phyloP scores from a whole-genome alignment of 352 stramenopile genomes.

The Elongisporangium prolatum region DNA sequence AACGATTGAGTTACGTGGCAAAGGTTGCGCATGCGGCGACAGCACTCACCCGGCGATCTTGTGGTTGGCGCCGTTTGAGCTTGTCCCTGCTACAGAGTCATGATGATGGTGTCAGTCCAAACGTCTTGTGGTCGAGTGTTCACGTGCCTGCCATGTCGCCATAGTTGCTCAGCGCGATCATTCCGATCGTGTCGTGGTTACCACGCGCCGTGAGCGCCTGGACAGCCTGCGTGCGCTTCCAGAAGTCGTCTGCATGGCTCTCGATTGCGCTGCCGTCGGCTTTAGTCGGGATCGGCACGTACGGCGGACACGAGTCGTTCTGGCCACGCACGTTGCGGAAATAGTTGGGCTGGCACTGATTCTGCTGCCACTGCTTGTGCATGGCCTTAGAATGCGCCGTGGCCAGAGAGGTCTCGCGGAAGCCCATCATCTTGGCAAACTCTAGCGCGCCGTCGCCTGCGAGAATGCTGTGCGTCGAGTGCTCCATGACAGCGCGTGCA shows the following conservation, averaged over 20 bases:
- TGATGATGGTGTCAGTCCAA: not conserved
- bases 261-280: not conserved
- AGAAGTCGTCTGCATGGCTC: not conserved
- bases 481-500: constrained; percentile 82
- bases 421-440: constrained; percentile 91
- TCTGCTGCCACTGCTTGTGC: constrained; percentile 47
- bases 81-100: constrained; percentile 57
- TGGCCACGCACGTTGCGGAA: constrained; percentile 71
- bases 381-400: constrained; percentile 56
- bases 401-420: constrained; percentile 65
- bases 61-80: constrained; percentile 87
- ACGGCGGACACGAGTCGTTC: constrained; percentile 77
- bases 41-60: constrained; percentile 64
- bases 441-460: constrained; percentile 76
- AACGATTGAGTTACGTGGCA: not conserved
- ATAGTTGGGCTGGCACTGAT: constrained; percentile 89
- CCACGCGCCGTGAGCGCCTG: constrained; percentile 36
- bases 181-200: constrained; percentile 92
- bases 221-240: not conserved
- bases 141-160: constrained; percentile 57
- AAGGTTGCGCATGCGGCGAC: too few relatives aligned
- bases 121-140: not conserved
- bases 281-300: constrained; percentile 33
- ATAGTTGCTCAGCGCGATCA: constrained; percentile 61
- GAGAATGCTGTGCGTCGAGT: constrained; percentile 86